Base-by-base conservation (phyloP, 805 yeast species). In the Saccharomyces paradoxus region DNA sequence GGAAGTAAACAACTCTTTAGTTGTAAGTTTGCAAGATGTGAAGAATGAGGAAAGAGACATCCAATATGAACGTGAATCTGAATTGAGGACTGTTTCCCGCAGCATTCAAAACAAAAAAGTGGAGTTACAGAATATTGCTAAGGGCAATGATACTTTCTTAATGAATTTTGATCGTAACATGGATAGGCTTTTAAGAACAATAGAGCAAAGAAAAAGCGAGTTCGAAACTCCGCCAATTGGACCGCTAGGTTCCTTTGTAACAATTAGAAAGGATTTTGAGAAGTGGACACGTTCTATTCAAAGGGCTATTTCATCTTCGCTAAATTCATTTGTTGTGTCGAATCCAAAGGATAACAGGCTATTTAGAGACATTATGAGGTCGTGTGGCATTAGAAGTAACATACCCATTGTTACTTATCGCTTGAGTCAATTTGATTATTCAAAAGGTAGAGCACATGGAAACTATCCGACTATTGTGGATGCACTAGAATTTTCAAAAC, bases 191-290 rank as follows among this genome's bases (percentile, higher is more conserved):
- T 60, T 83, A 26, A 58, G 63, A 3, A 79, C 72, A 4, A 77
- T 84, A 6, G 58, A 69, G 28, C 50, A 54, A 41, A 60, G 65
- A 2, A 71, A 72, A 13, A 49, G 59, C 0, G 61, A 68, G 14
- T 83, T 80, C 75, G 76, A 75, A 17, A 61, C 67, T 1, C 63
- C 63, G 37, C 96, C 96, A 0, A 68, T 85, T 17, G 98, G 98
- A 0, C 99, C 99, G 0, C 58, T 92, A 1, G 97, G 96, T 1
- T 59, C 75, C 3, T 71, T 72, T 56, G 74, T 89, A 2, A 74
- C 79, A 4, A 72, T 92, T 13, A 86, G 81, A 62, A 66, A 71
- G 1, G 82, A 77, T 8, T 80, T 70, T 60, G 70, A 75, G 22
- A 58, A 63, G 46, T 91, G 89, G 89, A 70, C 77, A 4, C 78